Base-by-base conservation (phyloP, 2,329 filamentous ascomycete genomes). In the Ampelomyces quisqualis region DNA sequence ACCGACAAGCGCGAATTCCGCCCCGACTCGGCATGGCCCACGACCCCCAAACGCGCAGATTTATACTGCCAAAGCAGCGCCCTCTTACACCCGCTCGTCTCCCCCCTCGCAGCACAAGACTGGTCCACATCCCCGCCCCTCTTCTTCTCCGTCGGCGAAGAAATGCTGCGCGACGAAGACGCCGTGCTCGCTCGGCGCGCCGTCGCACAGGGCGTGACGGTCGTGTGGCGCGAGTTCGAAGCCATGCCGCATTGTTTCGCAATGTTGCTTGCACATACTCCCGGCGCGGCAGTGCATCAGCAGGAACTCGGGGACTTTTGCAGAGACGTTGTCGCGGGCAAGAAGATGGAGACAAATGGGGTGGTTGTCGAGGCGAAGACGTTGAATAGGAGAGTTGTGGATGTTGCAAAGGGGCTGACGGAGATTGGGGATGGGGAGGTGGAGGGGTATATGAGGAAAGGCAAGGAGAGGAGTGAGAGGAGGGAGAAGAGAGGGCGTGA, bases 181-280 rank as follows among this genome's bases (percentile, higher is more conserved):
- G 76, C 75, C 49, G 79, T 80, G 37, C 60, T 88, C 2, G 85
- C 82, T 0, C 67, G 70, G 27, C 74, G 76, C 26, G 72, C 86
- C 8, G 72, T 72, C 11, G 49, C 56, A 6, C 78, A 85, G 31
- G 81, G 79, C 4, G 83, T 84, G 0, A 59, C 57, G 0, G 78
- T 90, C 0, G 73, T 80, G 3, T 85, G 82, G 56, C 80, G 87
- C 61, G 80, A 88, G 67, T 93, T 82, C 61, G 83, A 90, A 63
- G 84, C 81, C 3, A 91, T 91, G 87, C 86, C 88, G 38, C 87
- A 90, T 67, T 81, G 80, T 53, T 91, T 77, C 51, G 66, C 58
- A 0, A 67, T 74, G 67, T 44, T 76, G 40, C 44, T 76, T 3
- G 70, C 71, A n/a, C 41, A 50, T 1, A 39, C 66, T 2, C 34